Evolutionary conservation across 331 rosid species (phyloP).

Genomic region (Stylosanthes scabra): DNA sequence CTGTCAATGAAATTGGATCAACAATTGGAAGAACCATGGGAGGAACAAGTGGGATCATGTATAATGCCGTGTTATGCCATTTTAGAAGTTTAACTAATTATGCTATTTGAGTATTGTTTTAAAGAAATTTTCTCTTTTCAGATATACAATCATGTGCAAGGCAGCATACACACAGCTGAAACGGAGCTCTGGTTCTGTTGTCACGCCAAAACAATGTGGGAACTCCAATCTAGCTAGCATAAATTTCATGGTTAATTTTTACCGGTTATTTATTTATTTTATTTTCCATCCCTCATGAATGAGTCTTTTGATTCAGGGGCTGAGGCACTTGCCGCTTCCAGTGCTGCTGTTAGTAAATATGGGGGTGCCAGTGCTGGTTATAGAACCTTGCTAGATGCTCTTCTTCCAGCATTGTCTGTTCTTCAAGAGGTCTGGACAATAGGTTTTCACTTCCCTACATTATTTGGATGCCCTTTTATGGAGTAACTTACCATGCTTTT

Average conservation of each 20-base stretch:
- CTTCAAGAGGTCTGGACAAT: conserved; percentile 75
- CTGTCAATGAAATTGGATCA: conserved; percentile 79
- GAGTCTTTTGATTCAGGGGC: conserved; percentile 73
- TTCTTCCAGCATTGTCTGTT: conserved; percentile 78
- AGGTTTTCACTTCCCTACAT: conserved; percentile 20
- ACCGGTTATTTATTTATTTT: conserved; percentile 1
- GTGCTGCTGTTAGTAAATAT: conserved; percentile 89
- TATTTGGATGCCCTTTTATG: conserved; percentile 19
- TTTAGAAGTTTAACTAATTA: conserved; percentile 26
- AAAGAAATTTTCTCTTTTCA: conserved; percentile 31
- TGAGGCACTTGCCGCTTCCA: conserved; percentile 79
- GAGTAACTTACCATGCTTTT: conserved; percentile 33
- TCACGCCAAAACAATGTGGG: conserved; percentile 73
- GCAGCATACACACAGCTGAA: conserved; percentile 80
- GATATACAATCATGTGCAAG: conserved; percentile 80
- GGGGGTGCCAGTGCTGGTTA: conserved; percentile 96
- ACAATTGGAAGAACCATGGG: conserved; percentile 90
- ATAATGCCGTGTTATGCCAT: conserved; percentile 41
- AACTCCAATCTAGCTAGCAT: conserved; percentile 32
- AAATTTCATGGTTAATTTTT: conserved; percentile 16
- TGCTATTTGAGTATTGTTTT: conserved; percentile 26
- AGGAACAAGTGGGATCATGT: conserved; percentile 97
- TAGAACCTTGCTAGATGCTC: conserved; percentile 94
- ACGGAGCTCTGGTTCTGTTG: conserved; percentile 52
- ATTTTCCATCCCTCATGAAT: conserved; percentile 35